Conservation (phyloP, 2,329 filamentous ascomycete species). For the Penicillium sp. region DNA sequence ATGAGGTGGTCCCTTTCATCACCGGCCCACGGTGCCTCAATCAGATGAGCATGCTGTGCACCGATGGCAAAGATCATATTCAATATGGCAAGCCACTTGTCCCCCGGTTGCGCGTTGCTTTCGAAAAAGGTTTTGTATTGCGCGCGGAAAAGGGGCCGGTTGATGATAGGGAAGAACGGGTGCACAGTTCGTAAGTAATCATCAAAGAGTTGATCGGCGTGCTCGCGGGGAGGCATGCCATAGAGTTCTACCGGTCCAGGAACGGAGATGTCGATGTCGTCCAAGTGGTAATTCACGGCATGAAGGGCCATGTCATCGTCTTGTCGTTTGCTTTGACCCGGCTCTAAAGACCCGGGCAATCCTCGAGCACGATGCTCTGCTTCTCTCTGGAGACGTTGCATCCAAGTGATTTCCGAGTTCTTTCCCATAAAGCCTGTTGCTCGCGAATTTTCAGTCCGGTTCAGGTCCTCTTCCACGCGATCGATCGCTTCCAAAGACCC, state of each 20-base stretch:
- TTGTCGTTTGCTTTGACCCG: conserved; percentile 22
- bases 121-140: conserved; percentile 44
- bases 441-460: conserved; percentile 35
- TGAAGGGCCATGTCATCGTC: conserved; percentile 34
- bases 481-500: conserved; percentile 48
- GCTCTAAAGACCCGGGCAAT: conserved; percentile 29
- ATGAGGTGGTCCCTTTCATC: conserved; percentile 44
- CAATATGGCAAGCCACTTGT: conserved; percentile 46
- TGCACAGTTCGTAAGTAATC: conserved; percentile 45
- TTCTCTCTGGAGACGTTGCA: conserved; percentile 43
- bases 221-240: conserved; percentile 40
- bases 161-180: conserved; percentile 46
- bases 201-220: conserved; percentile 44
- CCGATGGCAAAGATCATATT: conserved; percentile 49
- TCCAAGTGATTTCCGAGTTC: conserved; percentile 48
- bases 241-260: conserved; percentile 43
- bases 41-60: conserved; percentile 44
- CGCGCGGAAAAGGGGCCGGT: conserved; percentile 38
- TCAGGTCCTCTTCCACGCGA: conserved; percentile 46
- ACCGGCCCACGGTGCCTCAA: conserved; percentile 43
- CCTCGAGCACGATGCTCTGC: conserved; percentile 33
- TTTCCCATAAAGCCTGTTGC: conserved; percentile 47
- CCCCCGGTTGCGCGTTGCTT: conserved; percentile 33
- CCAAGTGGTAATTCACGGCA: conserved; percentile 43
- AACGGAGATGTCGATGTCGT: conserved; percentile 43